Evolutionary conservation across 192 early-diverging fungal species (phyloP).

Genomic region (Coemansia sp.): DNA sequence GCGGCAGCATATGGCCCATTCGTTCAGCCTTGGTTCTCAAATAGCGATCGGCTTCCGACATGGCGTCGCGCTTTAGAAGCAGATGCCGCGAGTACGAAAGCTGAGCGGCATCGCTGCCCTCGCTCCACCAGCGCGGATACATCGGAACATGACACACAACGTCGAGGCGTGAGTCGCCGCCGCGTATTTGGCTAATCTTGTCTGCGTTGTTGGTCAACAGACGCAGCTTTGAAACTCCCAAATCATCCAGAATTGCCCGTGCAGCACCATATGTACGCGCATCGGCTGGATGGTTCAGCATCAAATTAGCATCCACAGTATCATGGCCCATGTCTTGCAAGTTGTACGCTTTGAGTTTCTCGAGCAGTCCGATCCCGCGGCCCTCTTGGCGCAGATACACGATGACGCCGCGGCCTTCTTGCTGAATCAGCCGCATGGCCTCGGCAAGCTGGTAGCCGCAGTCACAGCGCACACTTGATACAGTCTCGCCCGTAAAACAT

Average conservation of each 20-base stretch:
- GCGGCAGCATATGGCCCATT: constrained; percentile 84
- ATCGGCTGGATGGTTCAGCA: constrained; percentile 88
- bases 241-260: constrained; percentile 80
- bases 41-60: constrained; percentile 77
- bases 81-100: constrained; percentile 36
- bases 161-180: constrained; percentile 54
- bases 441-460: constrained; percentile 93
- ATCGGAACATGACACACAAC: constrained; percentile 84
- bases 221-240: constrained; percentile 69
- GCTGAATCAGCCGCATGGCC: constrained; percentile 85
- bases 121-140: constrained; percentile 91
- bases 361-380: constrained; percentile 87
- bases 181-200: constrained; percentile 80
- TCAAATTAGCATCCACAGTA: constrained; percentile 86
- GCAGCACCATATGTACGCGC: constrained; percentile 93
- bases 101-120: constrained; percentile 20
- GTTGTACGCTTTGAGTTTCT: constrained; percentile 97
- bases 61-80: constrained; percentile 29
- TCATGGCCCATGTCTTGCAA: constrained; percentile 94
- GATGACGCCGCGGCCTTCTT: constrained; percentile 85
- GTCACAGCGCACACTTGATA: constrained; percentile 88
- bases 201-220: constrained; percentile 96
- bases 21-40: constrained; percentile 83
- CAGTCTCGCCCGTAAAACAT: constrained; percentile 96
- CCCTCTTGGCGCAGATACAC: constrained; percentile 96